Evolutionary conservation across 164 flowering plant species (phyloP), one percentile per base, ranked within the genome.

Genomic region (Paratinospora sagittata): DNA sequence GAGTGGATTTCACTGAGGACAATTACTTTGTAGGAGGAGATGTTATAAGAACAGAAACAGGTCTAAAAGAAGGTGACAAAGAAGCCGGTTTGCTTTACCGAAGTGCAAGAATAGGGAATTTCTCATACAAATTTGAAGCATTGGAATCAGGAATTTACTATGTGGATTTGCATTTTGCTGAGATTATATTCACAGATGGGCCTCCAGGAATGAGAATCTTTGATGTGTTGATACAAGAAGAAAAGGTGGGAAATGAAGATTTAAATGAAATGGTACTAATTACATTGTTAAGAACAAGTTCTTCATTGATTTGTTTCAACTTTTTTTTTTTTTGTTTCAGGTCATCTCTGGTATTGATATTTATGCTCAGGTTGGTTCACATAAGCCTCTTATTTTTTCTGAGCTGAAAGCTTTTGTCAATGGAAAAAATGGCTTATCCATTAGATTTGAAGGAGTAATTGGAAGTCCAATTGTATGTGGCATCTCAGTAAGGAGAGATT

Each of bases 141-240:
- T 57, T 85, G 66, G 83, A 78, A 33, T 55, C 78, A 6, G 91
- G 91, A n/a, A 69, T 39, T 27, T 87, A 89, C 63, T 11, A 63
- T 34, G 81, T 89, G 33, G 87, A 84, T 70, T 79, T 89, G 68
- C 86, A 86, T 67, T 71, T 89, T 63, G 87, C 90, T 0, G 91
- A 89, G 81, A 82, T 89, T 70, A 80, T 82, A n/a, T 83, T 84
- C 73, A 81, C 83, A 3, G 55, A 81, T 71, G 91, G 90, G 7
- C 90, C 91, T 64, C 67, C 82, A 9, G 90, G 91, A 37, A 77
- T 87, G 80, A 81, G 91, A 64, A 80, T 85, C 62, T 89, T 89
- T 67, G 79, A 89, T 82, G 87, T 89, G n/a, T 82, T 70, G 63
- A 68, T 89, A 34, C 93, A 89, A 77, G 88, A 84, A 17, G 69